Evolutionary conservation across 345 rosid species (phyloP), one percentile per base, ranked within the genome.

Genomic region (Eucalyptus cloeziana): DNA sequence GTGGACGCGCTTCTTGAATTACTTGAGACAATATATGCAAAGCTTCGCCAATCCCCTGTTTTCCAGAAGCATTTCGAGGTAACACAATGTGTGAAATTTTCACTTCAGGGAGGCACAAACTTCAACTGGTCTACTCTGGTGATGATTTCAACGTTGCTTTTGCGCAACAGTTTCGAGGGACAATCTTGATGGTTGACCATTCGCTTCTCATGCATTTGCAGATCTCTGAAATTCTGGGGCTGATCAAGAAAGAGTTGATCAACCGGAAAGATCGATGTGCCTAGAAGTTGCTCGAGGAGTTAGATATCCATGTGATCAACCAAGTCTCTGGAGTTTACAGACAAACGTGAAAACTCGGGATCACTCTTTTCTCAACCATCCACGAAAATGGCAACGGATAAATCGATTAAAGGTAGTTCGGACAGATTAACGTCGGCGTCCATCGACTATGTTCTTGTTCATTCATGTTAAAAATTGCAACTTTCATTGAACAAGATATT

Each of bases 1-100:
- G 99, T 96, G 27, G 98, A 96, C 44, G 88, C 33, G 11, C 96
- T 94, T 30, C 86, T 90, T 87, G 87, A 86, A 87, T 86, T 94
- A 47, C 96, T 97, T 27, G 90, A 95, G 91, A 94, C 91, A 93
- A 91, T 93, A 88, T 93, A 94, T 90, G 79, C 79, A 85, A 90
- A 90, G 80, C 91, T 97, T 30, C 86, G 79, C 89, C 93, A 37
- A 37, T 71, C 83, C 27, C 83, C 83, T 37, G 83, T 71, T 71
- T 37, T 37, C 83, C 45, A 37, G 27, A 71, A 37, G 27, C 83
- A 71, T 71, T 91, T 92, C 79, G 94, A 93, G 93, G 97, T 93
- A 88, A 91, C 90, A 21, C 30, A n/a, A 51, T 24, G 86, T 87
- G 58, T 88, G 79, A 40, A 24, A 44, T 85, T 87, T 89, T 88